Base-by-base conservation (phyloP, 495 filamentous ascomycete genomes). In the Xylaria palmicola region DNA sequence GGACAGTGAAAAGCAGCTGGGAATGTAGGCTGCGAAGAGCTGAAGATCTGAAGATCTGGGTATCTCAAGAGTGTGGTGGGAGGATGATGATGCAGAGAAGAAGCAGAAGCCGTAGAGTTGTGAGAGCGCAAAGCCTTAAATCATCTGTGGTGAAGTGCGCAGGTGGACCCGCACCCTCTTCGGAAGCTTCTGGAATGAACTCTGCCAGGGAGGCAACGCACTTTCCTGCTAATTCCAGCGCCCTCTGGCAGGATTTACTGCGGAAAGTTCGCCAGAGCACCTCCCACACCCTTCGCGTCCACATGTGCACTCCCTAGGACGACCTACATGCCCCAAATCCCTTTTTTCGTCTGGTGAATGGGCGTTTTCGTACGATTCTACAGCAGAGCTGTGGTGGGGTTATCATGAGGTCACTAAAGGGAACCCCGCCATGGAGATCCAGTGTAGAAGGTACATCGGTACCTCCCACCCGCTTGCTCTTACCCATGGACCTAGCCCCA, bases 101-200 rank as follows among this genome's bases (percentile, higher is more conserved):
- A 40, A 40, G 48, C 1, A 9, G 39, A 32, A 45, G 29, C 19
- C 3, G 8, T 37, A 13, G 29, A 53, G 41, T 3, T 29, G 45
- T 54, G 59, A 54, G 41, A 43, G 50, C 19, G 17, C 34, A 48
- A 61, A 61, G 49, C 59, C 50, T 61, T 54, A 54, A 45, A 61
- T 61, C 30, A 61, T 54, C 40, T 19, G 39, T 39, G 59, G 59
- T 39, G 40, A 36, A 29, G 50, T 53, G 29, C 39, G 24, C 26
- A 10, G 27, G 49, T 61, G 59, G 49, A 61, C 37, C 59, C 59
- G 49, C 49, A 54, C 26, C 26, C 37, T 30, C 1, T 40, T 61
- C 59, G 30, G 59, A 61, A 61, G 49, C 59, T 61, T 61, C 59
- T 61, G 59, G 59, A 61, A 61, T 54, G 49, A 44, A 61, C 59